Percentiles rank a stretch among this genome's conserved stretches.
These are phyloP conservation scores for Punica granatum DNA, from an alignment of 345 rosid species.

Conservation along the genomic window DNA sequence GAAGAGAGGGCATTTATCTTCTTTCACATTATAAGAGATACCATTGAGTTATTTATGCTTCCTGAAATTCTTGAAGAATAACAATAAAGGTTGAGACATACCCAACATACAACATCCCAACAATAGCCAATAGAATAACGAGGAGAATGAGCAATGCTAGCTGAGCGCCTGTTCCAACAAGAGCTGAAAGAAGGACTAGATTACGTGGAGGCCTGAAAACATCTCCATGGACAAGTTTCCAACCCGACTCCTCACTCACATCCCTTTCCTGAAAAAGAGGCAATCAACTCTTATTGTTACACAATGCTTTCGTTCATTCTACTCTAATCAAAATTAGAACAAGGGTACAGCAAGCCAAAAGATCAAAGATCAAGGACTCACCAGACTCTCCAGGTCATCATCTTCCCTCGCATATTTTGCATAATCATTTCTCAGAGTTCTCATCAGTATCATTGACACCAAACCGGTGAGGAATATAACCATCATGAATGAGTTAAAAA, in stretches of 20 bases:
- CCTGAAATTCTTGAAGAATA: neutral
- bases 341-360: slow-evolving; percentile 7
- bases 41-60: neutral
- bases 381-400: slow-evolving; percentile 93
- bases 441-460: slow-evolving; percentile 96
- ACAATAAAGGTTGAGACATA: slow-evolving; percentile 27
- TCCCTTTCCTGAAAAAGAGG: slow-evolving; percentile 69
- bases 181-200: slow-evolving; percentile 74
- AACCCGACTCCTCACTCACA: slow-evolving; percentile 94
- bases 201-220: slow-evolving; percentile 73
- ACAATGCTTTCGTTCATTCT: neutral
- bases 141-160: slow-evolving; percentile 84
- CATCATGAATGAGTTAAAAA: slow-evolving; percentile 97
- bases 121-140: slow-evolving; percentile 84
- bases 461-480: slow-evolving; percentile 93
- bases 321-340: slow-evolving; percentile 2
- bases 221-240: slow-evolving; percentile 98
- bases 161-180: slow-evolving; percentile 97
- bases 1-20: neutral
- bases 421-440: slow-evolving; percentile 91
- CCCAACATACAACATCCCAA: slow-evolving; percentile 87
- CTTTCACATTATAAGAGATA: neutral
- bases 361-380: slow-evolving; percentile 23
- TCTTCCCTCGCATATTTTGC: slow-evolving; percentile 96
- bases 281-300: slow-evolving; percentile 3